Evolutionary conservation across 2,329 filamentous ascomycete genomes (phyloP), one percentile per base, ranked within the genome.

Genomic region (Trichophyton equinum): DNA sequence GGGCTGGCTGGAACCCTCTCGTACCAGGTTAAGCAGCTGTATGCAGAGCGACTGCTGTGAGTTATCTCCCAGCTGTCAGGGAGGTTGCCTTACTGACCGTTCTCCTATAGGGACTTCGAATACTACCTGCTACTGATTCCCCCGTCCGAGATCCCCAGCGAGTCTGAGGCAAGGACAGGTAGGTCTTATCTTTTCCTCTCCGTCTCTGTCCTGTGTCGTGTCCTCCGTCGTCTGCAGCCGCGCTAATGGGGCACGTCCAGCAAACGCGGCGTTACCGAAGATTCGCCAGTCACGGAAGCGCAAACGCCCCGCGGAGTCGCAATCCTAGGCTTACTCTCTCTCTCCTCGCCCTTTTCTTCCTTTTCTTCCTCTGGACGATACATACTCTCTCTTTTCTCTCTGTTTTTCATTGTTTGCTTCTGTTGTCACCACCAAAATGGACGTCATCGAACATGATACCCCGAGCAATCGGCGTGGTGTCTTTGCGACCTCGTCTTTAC

Each of bases 391-490:
- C 25, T 13, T 13, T 18, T n/a, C 18, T 20, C n/a, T 33, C 22
- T 20, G 8, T 36, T 13, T 22, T n/a, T 59, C 11, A 15, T 13
- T 36, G 9, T 36, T 9, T 11, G 33, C 33, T 5, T 6, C 27
- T 7, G 5, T 27, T 27, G 27, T 27, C 27, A 27, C 27, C 15
- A 1, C 22, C 51, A 40, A 46, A 25, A 60, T 63, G 62, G n/a
- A 59, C 15, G 60, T 62, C n/a, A 55, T 65, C 44, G 53, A 75
- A 51, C 73, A 77, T 33, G 65, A 69, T 20, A 78, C 76, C 1
- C 76, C 76, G 38, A 73, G 73, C 33, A 77, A 77, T 60, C 70
- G 73, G 53, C 74, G 74, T 4, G 68, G 67, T n/a, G 47, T 55
- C n/a, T 33, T 33, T 15, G 51, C 59, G 11, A 33, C 27, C 40